Percentiles rank a stretch among this genome's conserved stretches.
Conservation (phyloP, 1,139 yeast genomes). For the Kluyveromyces marxianus region DNA sequence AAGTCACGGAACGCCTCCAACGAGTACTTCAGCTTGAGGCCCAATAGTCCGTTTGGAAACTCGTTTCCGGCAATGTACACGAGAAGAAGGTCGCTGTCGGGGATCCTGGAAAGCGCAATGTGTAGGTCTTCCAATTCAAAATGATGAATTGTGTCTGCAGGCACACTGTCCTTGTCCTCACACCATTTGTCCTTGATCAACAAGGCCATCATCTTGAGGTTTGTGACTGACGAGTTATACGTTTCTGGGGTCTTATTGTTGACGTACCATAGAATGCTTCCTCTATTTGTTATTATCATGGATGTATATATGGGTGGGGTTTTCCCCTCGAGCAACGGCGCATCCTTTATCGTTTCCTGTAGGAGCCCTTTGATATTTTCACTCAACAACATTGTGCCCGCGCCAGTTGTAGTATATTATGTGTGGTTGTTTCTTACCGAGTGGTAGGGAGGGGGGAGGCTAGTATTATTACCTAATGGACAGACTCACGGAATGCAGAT, state of each 20-base stretch:
- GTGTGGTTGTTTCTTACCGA: neutral
- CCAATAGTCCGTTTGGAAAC: constrained; percentile 27
- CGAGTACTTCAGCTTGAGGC: constrained; percentile 22
- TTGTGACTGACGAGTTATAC: constrained; percentile 18
- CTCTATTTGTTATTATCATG: constrained; percentile 21
- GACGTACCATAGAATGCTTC: constrained; percentile 25
- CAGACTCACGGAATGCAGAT: no score
- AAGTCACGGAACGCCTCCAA: constrained; percentile 18
- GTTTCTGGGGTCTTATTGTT: constrained; percentile 10
- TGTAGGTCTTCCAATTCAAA: constrained; percentile 29
- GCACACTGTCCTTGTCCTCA: constrained; percentile 18
- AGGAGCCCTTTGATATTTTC: constrained; percentile 8
- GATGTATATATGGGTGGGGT: constrained; percentile 20
- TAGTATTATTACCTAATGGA: no score
- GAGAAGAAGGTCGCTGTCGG: constrained; percentile 24
- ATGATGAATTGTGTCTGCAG: constrained; percentile 20
- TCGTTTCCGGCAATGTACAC: constrained; percentile 19
- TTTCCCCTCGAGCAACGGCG: constrained; percentile 4
- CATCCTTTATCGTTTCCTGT: constrained; percentile 7
- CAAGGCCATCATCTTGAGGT: constrained; percentile 28
- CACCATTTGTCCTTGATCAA: constrained; percentile 29
- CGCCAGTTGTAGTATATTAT: neutral
- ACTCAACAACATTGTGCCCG: constrained; percentile 9
- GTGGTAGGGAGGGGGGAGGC: neutral
- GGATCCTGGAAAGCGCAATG: constrained; percentile 25